Conservation (phyloP, 192 early-diverging fungal genomes). For the Coemansia sp. region DNA sequence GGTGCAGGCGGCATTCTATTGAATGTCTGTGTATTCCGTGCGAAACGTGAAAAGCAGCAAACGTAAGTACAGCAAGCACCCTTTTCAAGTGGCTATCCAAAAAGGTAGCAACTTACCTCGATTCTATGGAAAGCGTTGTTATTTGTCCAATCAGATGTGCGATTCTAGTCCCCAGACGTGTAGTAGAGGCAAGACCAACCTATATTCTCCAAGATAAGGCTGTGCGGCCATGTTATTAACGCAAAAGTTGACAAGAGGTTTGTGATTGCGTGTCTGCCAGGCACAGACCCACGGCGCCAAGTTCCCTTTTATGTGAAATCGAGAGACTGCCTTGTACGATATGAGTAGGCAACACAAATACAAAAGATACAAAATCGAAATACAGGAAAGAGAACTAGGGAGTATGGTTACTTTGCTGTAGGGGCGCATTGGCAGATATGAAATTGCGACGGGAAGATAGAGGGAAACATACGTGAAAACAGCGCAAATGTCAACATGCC, state of each 20-base stretch:
- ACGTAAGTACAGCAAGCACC: neutral
- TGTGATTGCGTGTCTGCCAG: neutral
- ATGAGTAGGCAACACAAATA: neutral
- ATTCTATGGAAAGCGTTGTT: neutral
- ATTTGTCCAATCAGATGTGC: neutral
- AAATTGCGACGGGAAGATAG: neutral
- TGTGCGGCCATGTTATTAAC: constrained; percentile 2
- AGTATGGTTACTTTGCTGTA: neutral
- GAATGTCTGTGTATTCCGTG: neutral
- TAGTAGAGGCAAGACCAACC: neutral
- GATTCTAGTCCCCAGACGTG: neutral
- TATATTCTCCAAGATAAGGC: neutral
- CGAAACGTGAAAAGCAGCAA: neutral
- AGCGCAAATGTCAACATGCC: neutral
- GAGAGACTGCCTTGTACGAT: neutral
- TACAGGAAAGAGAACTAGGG: neutral
- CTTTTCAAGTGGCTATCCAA: neutral
- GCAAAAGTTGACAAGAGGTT: neutral
- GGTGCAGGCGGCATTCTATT: neutral
- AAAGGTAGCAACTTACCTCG: neutral
- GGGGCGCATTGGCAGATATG: neutral
- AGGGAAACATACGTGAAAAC: neutral
- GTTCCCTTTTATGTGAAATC: neutral
- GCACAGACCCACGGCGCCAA: neutral
- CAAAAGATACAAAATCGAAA: neutral